Conservation (phyloP, 768 basidiomycete species). For the Boletus fagicola region DNA sequence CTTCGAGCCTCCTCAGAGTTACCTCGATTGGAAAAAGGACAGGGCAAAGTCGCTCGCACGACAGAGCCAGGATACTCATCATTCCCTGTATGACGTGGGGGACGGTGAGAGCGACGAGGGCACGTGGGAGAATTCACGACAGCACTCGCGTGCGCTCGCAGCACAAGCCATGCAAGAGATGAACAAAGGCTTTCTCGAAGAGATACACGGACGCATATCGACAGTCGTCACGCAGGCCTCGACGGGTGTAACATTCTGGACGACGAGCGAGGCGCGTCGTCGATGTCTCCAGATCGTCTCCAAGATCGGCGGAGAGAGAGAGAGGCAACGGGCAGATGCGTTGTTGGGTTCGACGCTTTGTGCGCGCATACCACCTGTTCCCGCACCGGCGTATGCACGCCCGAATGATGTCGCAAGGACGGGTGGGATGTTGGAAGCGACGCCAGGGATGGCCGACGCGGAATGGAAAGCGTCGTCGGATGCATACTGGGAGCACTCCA, state of each 20-base stretch:
- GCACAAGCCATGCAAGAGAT: conserved; percentile 78
- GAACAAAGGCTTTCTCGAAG: conserved; percentile 57
- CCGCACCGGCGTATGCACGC: not conserved
- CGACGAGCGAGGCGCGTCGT: conserved; percentile 71
- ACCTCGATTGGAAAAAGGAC: conserved; percentile 58
- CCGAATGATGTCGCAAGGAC: not conserved
- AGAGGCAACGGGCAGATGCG: conserved; percentile 61
- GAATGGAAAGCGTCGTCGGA: conserved; percentile 25
- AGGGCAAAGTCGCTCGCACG: conserved; percentile 11
- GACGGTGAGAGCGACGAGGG: not conserved
- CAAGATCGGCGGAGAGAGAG: conserved; percentile 74
- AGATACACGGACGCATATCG: conserved; percentile 52
- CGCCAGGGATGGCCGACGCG: too few species aligned
- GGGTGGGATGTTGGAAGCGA: not conserved
- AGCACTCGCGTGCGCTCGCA: conserved; percentile 68
- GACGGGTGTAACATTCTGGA: conserved; percentile 64
- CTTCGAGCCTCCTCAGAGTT: conserved; percentile 59
- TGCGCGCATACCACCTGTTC: conserved; percentile 5
- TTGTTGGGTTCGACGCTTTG: conserved; percentile 44
- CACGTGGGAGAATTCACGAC: conserved; percentile 37
- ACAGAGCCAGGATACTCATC: not conserved
- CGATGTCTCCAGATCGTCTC: conserved; percentile 73
- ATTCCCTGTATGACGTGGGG: conserved; percentile 9
- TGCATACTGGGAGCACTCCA: conserved; percentile 62
- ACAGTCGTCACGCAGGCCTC: not conserved